These are phyloP conservation scores for Pterulicium gracile DNA, from an alignment of 1,284 basidiomycete genomes.

Conservation along the genomic window DNA sequence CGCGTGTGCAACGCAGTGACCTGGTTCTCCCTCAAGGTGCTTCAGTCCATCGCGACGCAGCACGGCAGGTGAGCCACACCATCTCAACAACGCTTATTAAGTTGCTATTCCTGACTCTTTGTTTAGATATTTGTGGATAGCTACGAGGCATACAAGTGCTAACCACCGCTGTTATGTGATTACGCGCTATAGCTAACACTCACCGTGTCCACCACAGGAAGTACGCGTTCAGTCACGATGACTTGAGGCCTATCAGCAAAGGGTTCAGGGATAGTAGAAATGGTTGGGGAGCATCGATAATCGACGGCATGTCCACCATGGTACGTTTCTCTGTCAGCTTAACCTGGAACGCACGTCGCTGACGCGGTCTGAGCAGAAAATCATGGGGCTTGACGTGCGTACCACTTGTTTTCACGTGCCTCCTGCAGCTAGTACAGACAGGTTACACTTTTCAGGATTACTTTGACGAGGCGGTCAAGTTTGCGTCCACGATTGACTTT, in stretches of 20 bases:
- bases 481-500: constrained; percentile 34
- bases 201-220: constrained; percentile 18
- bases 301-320: constrained; percentile 35
- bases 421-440: too few relatives aligned
- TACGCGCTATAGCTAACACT: too few relatives aligned
- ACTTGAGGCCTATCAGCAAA: constrained; percentile 30
- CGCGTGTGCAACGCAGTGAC: not conserved
- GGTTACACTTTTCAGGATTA: too few relatives aligned
- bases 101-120: not conserved
- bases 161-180: too few relatives aligned
- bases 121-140: not conserved
- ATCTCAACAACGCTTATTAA: not conserved
- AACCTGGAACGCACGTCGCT: too few relatives aligned
- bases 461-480: constrained; percentile 34
- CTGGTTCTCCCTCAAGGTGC: not conserved
- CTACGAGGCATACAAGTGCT: not conserved
- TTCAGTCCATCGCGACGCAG: not conserved
- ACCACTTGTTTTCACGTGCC: not conserved
- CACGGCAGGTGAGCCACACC: not conserved
- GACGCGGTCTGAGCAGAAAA: constrained; percentile 14
- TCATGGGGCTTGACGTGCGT: constrained; percentile 33
- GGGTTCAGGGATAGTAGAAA: constrained; percentile 30
- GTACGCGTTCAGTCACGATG: constrained; percentile 41
- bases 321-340: constrained; percentile 17
- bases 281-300: constrained; percentile 43